A percentile compares a stretch with the other conserved stretches of the same genome.
Conservation (phyloP, 1,284 basidiomycete genomes). For the Cutaneotrichosporon spelunceum region DNA sequence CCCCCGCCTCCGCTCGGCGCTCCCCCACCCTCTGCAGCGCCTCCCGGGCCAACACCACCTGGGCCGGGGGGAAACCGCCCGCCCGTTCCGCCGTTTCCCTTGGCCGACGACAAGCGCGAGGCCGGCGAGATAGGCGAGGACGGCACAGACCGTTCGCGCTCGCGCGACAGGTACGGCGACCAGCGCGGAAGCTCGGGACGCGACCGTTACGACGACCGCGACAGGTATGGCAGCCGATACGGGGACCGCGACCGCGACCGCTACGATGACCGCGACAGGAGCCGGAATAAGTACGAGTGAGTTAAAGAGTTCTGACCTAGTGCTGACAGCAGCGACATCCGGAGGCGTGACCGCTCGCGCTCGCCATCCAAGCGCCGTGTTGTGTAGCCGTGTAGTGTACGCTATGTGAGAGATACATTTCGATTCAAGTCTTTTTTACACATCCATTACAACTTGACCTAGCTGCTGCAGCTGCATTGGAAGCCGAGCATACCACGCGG, state of each 20-base stretch:
- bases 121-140: constrained; percentile 50
- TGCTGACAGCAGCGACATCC: constrained; percentile 19
- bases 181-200: constrained; percentile 24
- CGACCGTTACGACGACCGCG: constrained; percentile 26
- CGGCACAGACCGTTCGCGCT: constrained; percentile 57
- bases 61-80: constrained; percentile 21
- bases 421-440: constrained; percentile 3
- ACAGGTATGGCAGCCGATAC: constrained; percentile 16
- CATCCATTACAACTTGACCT: constrained; percentile 9
- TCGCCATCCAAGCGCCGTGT: constrained; percentile 28
- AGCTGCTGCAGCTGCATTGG: constrained; percentile 90
- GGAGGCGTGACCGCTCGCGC: constrained; percentile 23
- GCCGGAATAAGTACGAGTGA: constrained; percentile 25
- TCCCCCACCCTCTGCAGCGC: constrained; percentile 21
- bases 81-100: constrained; percentile 32
- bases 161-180: constrained; percentile 57
- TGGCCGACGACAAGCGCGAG: constrained; percentile 48
- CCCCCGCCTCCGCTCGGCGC: constrained; percentile 9
- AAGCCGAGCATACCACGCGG: constrained; percentile 74
- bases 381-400: constrained; percentile 14
- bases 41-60: constrained; percentile 13
- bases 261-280: constrained; percentile 53
- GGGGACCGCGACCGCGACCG: constrained; percentile 52
- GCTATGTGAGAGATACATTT: constrained; percentile 3
- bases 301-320: neutral